These are phyloP conservation scores for Cardamine chenopodiifolia DNA, from an alignment of 345 rosid species.

Conservation along the genomic window DNA sequence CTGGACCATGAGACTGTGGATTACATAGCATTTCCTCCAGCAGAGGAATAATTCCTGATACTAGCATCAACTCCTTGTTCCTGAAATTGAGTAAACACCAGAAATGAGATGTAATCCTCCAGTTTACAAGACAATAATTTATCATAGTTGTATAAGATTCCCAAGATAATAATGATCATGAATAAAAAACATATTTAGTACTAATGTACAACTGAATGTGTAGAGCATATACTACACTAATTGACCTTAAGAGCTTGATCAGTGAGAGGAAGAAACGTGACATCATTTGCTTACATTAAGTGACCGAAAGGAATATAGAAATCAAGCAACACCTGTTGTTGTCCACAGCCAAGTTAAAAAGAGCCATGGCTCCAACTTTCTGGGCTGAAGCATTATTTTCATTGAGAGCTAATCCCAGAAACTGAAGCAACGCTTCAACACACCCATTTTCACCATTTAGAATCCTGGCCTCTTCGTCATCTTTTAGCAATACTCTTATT, in stretches of 20 bases:
- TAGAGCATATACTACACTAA: background rate
- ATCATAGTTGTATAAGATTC: background rate
- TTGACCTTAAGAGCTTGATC: background rate
- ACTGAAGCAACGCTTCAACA: constrained; percentile 69
- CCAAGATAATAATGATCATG: background rate
- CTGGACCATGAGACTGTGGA: constrained; percentile 56
- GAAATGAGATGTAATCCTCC: constrained; percentile 16
- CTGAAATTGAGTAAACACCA: constrained; percentile 45
- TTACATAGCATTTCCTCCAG: constrained; percentile 78
- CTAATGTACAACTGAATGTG: background rate
- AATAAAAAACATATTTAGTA: background rate
- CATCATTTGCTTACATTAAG: background rate
- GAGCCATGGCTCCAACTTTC: constrained; percentile 92
- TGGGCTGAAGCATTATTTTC: constrained; percentile 56
- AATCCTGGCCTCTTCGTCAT: constrained; percentile 88
- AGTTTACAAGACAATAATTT: background rate
- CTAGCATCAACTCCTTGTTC: constrained; percentile 87
- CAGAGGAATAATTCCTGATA: constrained; percentile 63
- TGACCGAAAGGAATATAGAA: background rate
- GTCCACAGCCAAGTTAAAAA: constrained; percentile 90
- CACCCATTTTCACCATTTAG: constrained; percentile 88
- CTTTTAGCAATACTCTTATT: constrained; percentile 69
- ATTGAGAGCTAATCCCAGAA: constrained; percentile 61
- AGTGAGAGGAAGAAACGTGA: background rate
- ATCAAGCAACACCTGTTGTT: constrained; percentile 69